Evolutionary conservation across 2,329 filamentous ascomycete genomes (phyloP).

Genomic region (Talaromyces sp.): DNA sequence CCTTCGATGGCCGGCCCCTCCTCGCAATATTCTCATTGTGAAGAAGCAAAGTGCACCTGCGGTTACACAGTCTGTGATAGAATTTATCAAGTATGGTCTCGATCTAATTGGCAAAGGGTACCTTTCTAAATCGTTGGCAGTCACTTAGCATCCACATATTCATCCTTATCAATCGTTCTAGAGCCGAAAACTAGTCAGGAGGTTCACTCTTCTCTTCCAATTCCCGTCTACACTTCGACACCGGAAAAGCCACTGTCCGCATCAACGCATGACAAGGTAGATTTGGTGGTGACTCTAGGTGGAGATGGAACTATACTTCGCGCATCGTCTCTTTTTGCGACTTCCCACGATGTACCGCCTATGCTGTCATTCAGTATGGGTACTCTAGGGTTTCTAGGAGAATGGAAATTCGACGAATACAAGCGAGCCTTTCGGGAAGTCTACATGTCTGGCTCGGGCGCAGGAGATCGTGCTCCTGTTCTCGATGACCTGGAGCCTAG

Average conservation of each 20-base stretch:
- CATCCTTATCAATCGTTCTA: constrained; percentile 74
- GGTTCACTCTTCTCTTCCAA: constrained; percentile 66
- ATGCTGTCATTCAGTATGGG: constrained; percentile 97
- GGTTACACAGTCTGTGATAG: constrained; percentile 55
- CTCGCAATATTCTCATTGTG: constrained; percentile 64
- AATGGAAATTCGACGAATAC: constrained; percentile 93
- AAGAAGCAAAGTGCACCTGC: constrained; percentile 60
- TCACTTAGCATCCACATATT: constrained; percentile 76
- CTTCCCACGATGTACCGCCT: constrained; percentile 75
- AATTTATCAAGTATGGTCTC: constrained; percentile 50
- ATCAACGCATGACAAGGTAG: constrained; percentile 72
- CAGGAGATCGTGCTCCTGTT: constrained; percentile 44
- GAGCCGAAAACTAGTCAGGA: constrained; percentile 70
- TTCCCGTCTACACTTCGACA: constrained; percentile 63
- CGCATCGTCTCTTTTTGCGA: constrained; percentile 81
- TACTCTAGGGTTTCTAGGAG: constrained; percentile 86
- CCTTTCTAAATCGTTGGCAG: constrained; percentile 48
- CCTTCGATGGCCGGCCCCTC: constrained; percentile 64
- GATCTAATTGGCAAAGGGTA: neutral
- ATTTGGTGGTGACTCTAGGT: constrained; percentile 83
- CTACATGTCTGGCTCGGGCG: constrained; percentile 71
- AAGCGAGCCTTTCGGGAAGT: constrained; percentile 89
- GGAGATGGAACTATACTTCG: constrained; percentile 89
- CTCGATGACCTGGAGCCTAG: constrained; percentile 45
- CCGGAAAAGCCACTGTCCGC: constrained; percentile 32